Percentiles rank a stretch among this genome's conserved stretches.
These are phyloP conservation scores for Hemileia vastatrix DNA, from an alignment of 1,284 basidiomycete genomes.

Conservation along the genomic window DNA sequence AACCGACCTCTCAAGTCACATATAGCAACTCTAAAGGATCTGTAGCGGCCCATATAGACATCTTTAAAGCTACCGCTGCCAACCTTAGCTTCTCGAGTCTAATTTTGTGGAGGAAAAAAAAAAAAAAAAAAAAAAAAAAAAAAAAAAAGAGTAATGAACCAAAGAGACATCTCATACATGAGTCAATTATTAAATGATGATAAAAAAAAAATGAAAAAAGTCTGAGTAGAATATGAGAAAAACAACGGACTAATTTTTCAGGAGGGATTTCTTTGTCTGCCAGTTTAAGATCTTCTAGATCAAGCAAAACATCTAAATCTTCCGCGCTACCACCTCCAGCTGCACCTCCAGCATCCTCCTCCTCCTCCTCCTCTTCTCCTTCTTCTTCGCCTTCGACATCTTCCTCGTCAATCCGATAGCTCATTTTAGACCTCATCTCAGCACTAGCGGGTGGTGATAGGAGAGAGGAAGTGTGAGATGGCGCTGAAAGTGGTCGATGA, in stretches of 20 bases:
- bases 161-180: neutral
- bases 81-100: constrained; percentile 68
- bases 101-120: too few species aligned
- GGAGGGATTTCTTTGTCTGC: constrained; percentile 91
- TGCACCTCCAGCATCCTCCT: too few species aligned
- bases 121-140: neutral
- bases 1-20: constrained; percentile 91
- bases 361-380: constrained; percentile 97
- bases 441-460: constrained; percentile 9
- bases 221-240: neutral
- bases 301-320: constrained; percentile 77
- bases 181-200: neutral
- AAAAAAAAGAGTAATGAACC: neutral
- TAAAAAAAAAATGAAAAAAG: neutral
- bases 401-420: constrained; percentile 86
- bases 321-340: constrained; percentile 69
- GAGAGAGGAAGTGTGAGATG: neutral
- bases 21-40: constrained; percentile 70
- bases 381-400: constrained; percentile 81
- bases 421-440: constrained; percentile 79
- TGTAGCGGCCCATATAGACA: constrained; percentile 81
- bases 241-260: constrained; percentile 65
- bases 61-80: constrained; percentile 99
- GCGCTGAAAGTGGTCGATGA: too few species aligned
- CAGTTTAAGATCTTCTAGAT: constrained; percentile 81